phyloP scores from a whole-genome alignment of 108 stramenopile genomes.

The Conticribra weissflogii region DNA sequence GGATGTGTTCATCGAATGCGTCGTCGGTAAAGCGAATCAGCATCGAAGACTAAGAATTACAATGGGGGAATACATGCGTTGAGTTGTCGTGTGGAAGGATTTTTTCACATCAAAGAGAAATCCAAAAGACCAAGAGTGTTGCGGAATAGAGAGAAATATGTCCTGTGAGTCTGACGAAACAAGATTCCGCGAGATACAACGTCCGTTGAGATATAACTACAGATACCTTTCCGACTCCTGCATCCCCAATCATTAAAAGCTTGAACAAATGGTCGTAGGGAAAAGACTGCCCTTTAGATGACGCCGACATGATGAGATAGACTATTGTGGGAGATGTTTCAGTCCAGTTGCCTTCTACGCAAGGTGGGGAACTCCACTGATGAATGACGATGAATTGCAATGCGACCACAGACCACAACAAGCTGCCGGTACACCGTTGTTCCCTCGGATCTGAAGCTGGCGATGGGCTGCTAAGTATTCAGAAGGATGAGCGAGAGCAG shows the following conservation, averaged over 20 bases:
- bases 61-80: neutral
- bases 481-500: no score
- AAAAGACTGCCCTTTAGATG: constrained; percentile 60
- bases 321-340: no score
- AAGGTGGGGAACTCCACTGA: no score
- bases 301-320: no score
- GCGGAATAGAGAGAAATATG: neutral
- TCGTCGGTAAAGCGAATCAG: constrained; percentile 98
- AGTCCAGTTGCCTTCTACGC: no score
- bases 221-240: constrained; percentile 96
- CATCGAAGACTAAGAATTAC: constrained; percentile 95
- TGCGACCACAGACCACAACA: no score
- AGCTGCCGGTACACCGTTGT: no score
- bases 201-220: no score
- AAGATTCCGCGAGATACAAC: no score
- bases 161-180: neutral
- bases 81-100: neutral
- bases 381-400: no score
- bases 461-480: no score
- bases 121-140: neutral
- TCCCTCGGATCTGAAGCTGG: no score
- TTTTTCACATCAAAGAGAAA: neutral
- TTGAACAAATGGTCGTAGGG: constrained; percentile 99
- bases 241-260: constrained; percentile 97
- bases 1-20: constrained; percentile 97